These are phyloP conservation scores for Athelia sp. DNA, from an alignment of 1,284 basidiomycete species.

Conservation along the genomic window DNA sequence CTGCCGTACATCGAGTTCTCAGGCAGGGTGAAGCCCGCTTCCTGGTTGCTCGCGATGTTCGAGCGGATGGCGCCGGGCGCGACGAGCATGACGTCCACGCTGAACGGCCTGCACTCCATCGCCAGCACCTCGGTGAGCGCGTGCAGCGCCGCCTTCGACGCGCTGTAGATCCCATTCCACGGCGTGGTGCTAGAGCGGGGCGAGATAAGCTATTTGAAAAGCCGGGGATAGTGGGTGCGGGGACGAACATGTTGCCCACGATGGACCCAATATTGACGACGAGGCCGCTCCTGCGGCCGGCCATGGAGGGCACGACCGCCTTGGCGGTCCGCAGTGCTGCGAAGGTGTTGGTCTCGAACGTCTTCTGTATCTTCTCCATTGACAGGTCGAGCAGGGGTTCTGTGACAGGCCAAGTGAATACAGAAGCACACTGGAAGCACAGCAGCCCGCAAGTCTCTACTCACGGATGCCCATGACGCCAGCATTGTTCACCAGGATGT, in stretches of 20 bases:
- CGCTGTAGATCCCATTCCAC: slow-evolving; percentile 66
- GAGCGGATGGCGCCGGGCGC: slow-evolving; percentile 55
- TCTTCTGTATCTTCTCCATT: slow-evolving; percentile 42
- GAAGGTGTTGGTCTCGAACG: slow-evolving; percentile 64
- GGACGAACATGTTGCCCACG: slow-evolving; percentile 51
- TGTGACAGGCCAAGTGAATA: slow-evolving; percentile 21
- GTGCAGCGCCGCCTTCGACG: slow-evolving; percentile 63
- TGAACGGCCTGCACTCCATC: slow-evolving; percentile 69
- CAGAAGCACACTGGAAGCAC: neutral
- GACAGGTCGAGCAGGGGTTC: slow-evolving; percentile 61
- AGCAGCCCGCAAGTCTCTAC: slow-evolving; percentile 14
- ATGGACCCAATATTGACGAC: slow-evolving; percentile 75
- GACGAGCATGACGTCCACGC: slow-evolving; percentile 57
- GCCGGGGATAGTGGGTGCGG: neutral
- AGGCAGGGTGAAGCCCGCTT: slow-evolving; percentile 35
- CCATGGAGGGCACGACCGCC: slow-evolving; percentile 70
- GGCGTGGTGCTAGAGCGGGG: slow-evolving; percentile 48
- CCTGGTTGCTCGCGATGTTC: slow-evolving; percentile 50
- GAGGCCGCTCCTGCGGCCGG: slow-evolving; percentile 48
- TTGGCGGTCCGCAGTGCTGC: slow-evolving; percentile 56
- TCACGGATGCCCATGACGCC: slow-evolving; percentile 39
- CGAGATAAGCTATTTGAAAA: slow-evolving; percentile 1
- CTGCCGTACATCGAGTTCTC: slow-evolving; percentile 44
- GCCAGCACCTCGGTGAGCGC: slow-evolving; percentile 56
- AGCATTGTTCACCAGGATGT: slow-evolving; percentile 68